phyloP scores from a whole-genome alignment of 2,329 filamentous ascomycete genomes.

The Claviceps arundinis region DNA sequence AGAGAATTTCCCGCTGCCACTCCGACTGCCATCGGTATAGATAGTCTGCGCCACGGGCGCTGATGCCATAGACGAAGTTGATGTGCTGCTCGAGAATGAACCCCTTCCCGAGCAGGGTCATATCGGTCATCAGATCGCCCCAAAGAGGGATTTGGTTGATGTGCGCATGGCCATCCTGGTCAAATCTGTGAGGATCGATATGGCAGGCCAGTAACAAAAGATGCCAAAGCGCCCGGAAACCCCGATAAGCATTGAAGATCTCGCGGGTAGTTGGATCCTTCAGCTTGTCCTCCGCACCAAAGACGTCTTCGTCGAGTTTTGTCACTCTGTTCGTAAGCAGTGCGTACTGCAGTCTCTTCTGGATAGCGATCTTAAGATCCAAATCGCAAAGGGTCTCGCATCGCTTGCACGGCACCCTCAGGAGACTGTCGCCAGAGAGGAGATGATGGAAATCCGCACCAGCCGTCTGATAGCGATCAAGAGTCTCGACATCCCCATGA shows the following conservation, averaged over 20 bases:
- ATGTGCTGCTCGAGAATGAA: background rate
- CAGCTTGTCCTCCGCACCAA: background rate
- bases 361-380: background rate
- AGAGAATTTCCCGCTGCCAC: constrained; percentile 8
- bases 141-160: background rate
- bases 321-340: background rate
- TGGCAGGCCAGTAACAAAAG: background rate
- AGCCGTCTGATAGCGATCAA: background rate
- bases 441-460: background rate
- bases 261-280: background rate
- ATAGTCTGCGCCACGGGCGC: constrained; percentile 1
- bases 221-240: background rate
- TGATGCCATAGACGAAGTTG: constrained; percentile 6
- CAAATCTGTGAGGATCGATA: background rate
- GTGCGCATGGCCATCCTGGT: background rate
- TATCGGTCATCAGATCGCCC: constrained; percentile 2
- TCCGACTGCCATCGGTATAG: background rate
- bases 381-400: constrained; percentile 4
- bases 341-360: too few relatives aligned
- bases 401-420: background rate
- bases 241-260: constrained; percentile 1
- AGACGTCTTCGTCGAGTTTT: background rate
- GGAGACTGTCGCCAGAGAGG: background rate
- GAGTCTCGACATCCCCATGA: background rate
- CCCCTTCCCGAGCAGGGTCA: background rate